Evolutionary conservation across 306 rosid species (phyloP).

Genomic region (Acacia acuminata): DNA sequence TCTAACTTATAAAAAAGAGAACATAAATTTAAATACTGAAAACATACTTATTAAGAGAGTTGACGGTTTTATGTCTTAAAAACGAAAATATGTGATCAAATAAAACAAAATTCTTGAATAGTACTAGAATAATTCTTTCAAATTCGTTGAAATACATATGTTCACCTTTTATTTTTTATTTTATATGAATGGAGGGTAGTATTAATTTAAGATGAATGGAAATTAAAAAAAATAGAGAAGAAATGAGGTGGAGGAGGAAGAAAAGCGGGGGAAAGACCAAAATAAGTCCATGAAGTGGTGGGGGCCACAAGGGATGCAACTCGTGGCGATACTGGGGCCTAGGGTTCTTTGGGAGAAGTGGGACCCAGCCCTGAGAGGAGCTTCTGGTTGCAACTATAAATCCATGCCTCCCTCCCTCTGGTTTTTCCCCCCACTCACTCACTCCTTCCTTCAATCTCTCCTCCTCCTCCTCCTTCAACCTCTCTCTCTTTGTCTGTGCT

Average conservation of each 20-base stretch:
- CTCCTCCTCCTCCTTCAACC: background rate
- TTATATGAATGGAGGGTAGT: too few relatives aligned
- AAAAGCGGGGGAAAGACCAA: background rate
- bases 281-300: constrained; percentile 19
- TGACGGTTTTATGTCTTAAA: fast-evolving
- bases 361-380: constrained; percentile 28
- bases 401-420: constrained; percentile 33
- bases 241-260: background rate
- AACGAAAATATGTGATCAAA: too few relatives aligned
- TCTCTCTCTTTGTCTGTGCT: background rate
- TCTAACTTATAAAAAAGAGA: fast-evolving
- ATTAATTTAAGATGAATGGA: too few relatives aligned
- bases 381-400: constrained; percentile 57
- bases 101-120: too few relatives aligned
- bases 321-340: background rate
- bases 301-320: background rate
- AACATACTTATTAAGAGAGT: fast-evolving
- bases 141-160: too few relatives aligned
- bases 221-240: background rate
- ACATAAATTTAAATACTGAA: too few relatives aligned
- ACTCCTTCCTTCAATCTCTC: background rate
- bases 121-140: too few relatives aligned
- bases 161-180: too few relatives aligned
- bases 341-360: background rate
- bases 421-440: constrained; percentile 13